A percentile compares a stretch with the other conserved stretches of the same genome.
Conservation (phyloP, 768 basidiomycete species). For the Rickenella mellea region DNA sequence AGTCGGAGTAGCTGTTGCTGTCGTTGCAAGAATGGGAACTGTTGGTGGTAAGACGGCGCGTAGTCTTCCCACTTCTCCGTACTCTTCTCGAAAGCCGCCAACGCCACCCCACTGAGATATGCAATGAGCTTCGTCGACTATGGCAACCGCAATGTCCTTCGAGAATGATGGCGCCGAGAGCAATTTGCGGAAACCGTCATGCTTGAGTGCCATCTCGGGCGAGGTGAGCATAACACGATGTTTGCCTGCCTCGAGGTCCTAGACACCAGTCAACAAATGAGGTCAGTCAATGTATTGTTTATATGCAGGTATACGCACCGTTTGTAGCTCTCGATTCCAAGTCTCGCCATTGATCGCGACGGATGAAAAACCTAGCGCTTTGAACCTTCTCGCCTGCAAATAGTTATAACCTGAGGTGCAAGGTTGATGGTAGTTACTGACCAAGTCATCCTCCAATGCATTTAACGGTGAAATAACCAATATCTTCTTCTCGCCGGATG, state of each 20-base stretch:
- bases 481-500: conserved; percentile 13
- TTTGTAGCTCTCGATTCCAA: conserved; percentile 16
- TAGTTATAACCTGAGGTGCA: not conserved
- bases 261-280: not conserved
- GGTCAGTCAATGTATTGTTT: too few species aligned
- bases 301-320: conserved; percentile 20
- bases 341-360: conserved; percentile 28
- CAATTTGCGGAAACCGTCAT: conserved; percentile 18
- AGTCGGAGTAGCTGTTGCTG: conserved; percentile 23
- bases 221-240: conserved; percentile 24
- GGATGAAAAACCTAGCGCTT: conserved; percentile 18
- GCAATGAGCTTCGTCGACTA: conserved; percentile 33
- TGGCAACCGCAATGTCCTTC: conserved; percentile 12
- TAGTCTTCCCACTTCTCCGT: conserved; percentile 18
- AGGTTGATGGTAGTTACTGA: conserved; percentile 5
- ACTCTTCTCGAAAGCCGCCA: conserved; percentile 24
- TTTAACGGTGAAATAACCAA: conserved; percentile 28
- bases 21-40: conserved; percentile 21
- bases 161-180: conserved; percentile 12
- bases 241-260: conserved; percentile 16
- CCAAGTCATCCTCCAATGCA: conserved; percentile 26
- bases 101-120: conserved; percentile 24
- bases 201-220: conserved; percentile 30
- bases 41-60: conserved; percentile 19
- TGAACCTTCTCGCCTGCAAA: conserved; percentile 18